Evolutionary conservation across 345 rosid species (phyloP), one percentile per base, ranked within the genome.

Genomic region (Linum trigynum): DNA sequence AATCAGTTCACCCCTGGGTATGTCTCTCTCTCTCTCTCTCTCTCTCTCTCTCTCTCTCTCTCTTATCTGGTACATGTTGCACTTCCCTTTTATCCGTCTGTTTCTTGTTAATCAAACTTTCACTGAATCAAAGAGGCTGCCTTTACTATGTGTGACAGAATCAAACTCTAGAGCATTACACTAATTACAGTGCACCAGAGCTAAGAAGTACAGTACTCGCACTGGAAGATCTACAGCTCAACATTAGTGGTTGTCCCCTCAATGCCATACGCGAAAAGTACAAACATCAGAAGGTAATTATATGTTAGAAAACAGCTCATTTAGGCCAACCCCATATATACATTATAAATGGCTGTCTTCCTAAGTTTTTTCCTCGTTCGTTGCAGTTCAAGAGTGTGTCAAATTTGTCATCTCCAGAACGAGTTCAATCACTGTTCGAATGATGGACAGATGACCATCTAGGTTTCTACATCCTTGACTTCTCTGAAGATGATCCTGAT

Each of bases 1-100:
- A 84, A 64, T 79, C 88, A 56, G 90, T 74, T 67, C 72, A 88
- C 77, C 99, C 99, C n/a, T 92, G 99, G 99, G 98, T 92, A 65
- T 62, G 90, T 67, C 6, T 43, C 9, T 15, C 9, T 48, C 5
- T 8, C 9, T 32, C 59, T 56, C 65, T 69, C 61, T 67, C 38
- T 72, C 64, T 65, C 1, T 43, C 23, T 5, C 36, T 39, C 15
- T 50, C 41, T 16, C 15, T 69, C 48, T 7, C 2, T 71, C 37
- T 15, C 4, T 3, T 38, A 11, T 41, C 38, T 55, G 60, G n/a
- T 38, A 56, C 8, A 23, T 59, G 59, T 4, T 55, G 23, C 39
- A 15, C 37, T 39, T 42, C 15, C n/a, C 3, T 32, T 9, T 48
- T 3, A 48, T 7, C 3, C 14, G 7, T 15, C 14, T 15, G 7